Percentiles rank a stretch among this genome's conserved stretches.
Evolutionary conservation across 2,329 filamentous ascomycete genomes (phyloP).

Genomic region (Lachnellula arida): DNA sequence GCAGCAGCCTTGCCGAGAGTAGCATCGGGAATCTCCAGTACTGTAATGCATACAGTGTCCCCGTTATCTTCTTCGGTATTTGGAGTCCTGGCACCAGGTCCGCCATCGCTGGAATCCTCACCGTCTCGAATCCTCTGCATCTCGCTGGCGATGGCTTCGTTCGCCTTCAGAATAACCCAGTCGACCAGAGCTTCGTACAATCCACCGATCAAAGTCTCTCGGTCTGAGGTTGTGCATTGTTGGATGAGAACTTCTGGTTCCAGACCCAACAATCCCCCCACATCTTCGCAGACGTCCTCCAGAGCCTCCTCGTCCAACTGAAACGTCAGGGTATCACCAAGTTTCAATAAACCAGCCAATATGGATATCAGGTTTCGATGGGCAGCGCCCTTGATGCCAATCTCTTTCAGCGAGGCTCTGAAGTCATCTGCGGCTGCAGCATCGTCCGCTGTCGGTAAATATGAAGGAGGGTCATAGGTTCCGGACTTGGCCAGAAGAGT

Average conservation of each 20-base stretch:
- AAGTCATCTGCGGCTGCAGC: slow-evolving; percentile 91
- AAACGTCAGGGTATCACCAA: slow-evolving; percentile 87
- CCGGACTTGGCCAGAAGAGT: slow-evolving; percentile 74
- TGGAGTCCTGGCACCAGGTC: slow-evolving; percentile 56
- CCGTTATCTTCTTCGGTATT: slow-evolving; percentile 65
- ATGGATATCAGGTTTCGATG: slow-evolving; percentile 81
- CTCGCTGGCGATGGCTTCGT: slow-evolving; percentile 74
- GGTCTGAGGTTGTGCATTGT: slow-evolving; percentile 79
- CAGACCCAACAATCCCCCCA: slow-evolving; percentile 77
- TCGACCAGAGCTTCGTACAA: slow-evolving; percentile 93
- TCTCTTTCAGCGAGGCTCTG: slow-evolving; percentile 76
- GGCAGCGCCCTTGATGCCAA: slow-evolving; percentile 85
- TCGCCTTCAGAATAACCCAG: slow-evolving; percentile 88
- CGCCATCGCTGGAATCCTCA: slow-evolving; percentile 62
- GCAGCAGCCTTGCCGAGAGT: slow-evolving; percentile 81
- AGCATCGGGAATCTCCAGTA: slow-evolving; percentile 80
- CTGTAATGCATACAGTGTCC: slow-evolving; percentile 83
- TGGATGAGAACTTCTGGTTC: slow-evolving; percentile 76
- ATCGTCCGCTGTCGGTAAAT: slow-evolving; percentile 89
- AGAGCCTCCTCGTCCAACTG: slow-evolving; percentile 78
- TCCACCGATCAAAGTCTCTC: slow-evolving; percentile 75
- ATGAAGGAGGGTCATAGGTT: slow-evolving; percentile 81
- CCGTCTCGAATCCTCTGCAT: slow-evolving; percentile 62
- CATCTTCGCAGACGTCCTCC: slow-evolving; percentile 85
- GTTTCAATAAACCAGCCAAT: slow-evolving; percentile 80